Evolutionary conservation across 2,329 filamentous ascomycete species (phyloP), one percentile per base, ranked within the genome.

Genomic region (Sporothrix luriei): DNA sequence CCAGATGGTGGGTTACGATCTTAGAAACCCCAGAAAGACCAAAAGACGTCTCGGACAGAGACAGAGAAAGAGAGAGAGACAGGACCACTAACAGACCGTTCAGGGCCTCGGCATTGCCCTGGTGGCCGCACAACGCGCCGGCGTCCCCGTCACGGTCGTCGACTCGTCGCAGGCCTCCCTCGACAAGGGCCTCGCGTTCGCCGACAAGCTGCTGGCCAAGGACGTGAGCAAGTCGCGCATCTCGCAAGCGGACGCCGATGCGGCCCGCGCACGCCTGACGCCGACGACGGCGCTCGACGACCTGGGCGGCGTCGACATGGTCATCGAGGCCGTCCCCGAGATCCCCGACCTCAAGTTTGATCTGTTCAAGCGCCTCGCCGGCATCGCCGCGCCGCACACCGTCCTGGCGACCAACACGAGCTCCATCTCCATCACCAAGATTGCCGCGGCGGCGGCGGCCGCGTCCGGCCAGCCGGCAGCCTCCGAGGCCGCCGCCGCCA

Each of bases 331-430:
- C 19, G 93, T 99, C 10, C 95, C 95, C 48, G 94, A 97, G 83
- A 94, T 97, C 69, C 90, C 91, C 52, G 84, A 90, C 66, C 87
- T 99, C 73, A 99, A 99, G 81, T 88, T 89, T 74, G 88, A 89
- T 73, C 96, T 99, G 74, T 99, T 99, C 82, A 83, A 87, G 73
- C 86, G 90, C 76, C 86, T 99, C 13, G 93, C 94, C 7, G 82
- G 91, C 75, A 89, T 97, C 74, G 94, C 91, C 74, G 90, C 93
- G 13, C 83, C 89, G 67, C 93, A 98, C 77, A 88, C 95, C 71
- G 92, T 99, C 75, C 87, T 99, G 48, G 94, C 95, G 5, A 99
- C 95, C 72, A 99, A 99, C 83, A 99, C 95, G 7, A 97, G 93
- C n/a, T 97, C 93, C 72, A 99, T 99, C 78, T 94, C 92, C 71